phyloP scores from a whole-genome alignment of 495 filamentous ascomycete genomes.

The Glarea lozoyensis region DNA sequence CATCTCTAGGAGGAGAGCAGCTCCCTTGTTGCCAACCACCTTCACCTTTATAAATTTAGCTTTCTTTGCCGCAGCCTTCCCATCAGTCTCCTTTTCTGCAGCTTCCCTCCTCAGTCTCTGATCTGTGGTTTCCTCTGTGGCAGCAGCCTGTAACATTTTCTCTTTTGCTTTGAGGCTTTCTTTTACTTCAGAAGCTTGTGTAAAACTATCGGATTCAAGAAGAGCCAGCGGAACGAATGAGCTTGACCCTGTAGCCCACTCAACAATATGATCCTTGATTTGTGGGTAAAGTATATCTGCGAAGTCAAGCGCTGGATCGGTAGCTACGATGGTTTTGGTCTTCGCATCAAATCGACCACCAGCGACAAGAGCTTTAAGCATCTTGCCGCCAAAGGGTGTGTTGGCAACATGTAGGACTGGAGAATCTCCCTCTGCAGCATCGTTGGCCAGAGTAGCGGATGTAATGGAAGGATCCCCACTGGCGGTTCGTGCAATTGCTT shows the following conservation, averaged over 20 bases:
- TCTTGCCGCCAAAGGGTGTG: slow-evolving; percentile 61
- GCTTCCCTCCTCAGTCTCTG: slow-evolving; percentile 28
- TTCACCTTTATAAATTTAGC: slow-evolving; percentile 30
- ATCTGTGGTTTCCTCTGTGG: slow-evolving; percentile 31
- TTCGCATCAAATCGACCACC: slow-evolving; percentile 75
- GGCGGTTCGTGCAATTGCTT: slow-evolving; percentile 62
- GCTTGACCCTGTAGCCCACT: slow-evolving; percentile 81
- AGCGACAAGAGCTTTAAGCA: slow-evolving; percentile 81
- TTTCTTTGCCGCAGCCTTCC: slow-evolving; percentile 25
- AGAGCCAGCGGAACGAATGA: slow-evolving; percentile 76
- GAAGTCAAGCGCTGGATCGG: slow-evolving; percentile 74
- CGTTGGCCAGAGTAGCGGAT: slow-evolving; percentile 27
- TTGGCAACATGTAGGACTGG: slow-evolving; percentile 39
- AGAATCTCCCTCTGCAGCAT: slow-evolving; percentile 2
- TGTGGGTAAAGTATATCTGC: slow-evolving; percentile 65
- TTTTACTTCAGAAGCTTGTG: slow-evolving; percentile 52
- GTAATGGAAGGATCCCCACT: slow-evolving; percentile 48
- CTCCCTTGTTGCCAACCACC: slow-evolving; percentile 42
- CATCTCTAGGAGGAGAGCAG: slow-evolving; percentile 45
- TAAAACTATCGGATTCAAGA: slow-evolving; percentile 71
- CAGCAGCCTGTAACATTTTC: slow-evolving; percentile 39
- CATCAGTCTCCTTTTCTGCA: neutral
- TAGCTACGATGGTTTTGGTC: slow-evolving; percentile 55
- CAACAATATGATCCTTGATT: slow-evolving; percentile 62
- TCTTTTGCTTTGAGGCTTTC: slow-evolving; percentile 54